Base-by-base conservation (phyloP, 306 rosid genomes). In the Pterocarpus macrocarpus region DNA sequence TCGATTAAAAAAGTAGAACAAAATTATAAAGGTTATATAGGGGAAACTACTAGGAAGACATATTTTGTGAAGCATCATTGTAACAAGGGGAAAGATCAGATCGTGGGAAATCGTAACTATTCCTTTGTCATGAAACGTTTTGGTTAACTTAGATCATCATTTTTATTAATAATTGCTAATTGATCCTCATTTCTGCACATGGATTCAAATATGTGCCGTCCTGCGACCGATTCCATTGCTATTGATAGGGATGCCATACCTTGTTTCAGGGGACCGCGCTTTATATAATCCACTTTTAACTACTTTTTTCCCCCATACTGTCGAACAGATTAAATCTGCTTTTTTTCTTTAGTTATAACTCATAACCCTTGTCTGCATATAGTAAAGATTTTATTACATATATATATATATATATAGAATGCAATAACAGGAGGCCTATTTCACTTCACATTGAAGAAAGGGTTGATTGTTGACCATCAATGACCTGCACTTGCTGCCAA, bases 161-260 rank as follows among this genome's bases (percentile, higher is more conserved):
- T 14, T 47, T 35, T 76, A 22, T 49, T 9, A 12, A 47, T 64
- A 16, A 49, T n/a, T 76, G 50, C 66, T 57, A 36, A 72, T 56
- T 61, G 14, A 76, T 64, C 22, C 10, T 64, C 8, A 4, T 64
- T 64, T 36, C 13, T 22, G 41, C 22, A 34, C 16, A 44, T 34
- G 35, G 10, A 65, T 65, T 65, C 71, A 65, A 7, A 15, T 11
- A n/a, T 7, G n/a, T 56, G 53, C 49, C 63, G 12, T 47, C 12
- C 38, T 65, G 13, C 53, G 8, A 77, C 47, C 43, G 57, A 14
- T 65, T 65, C 44, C 12, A 8, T 39, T 55, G 52, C 53, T 5
- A 49, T 28, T 45, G 59, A 63, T 62, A 34, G 80, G 45, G 35
- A 64, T 50, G 63, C 10, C 49, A 34, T 64, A 76, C 4, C 52